Evolutionary conservation across 2,329 filamentous ascomycete genomes (phyloP), one percentile per base, ranked within the genome.

Genomic region (Ascochyta fabae): DNA sequence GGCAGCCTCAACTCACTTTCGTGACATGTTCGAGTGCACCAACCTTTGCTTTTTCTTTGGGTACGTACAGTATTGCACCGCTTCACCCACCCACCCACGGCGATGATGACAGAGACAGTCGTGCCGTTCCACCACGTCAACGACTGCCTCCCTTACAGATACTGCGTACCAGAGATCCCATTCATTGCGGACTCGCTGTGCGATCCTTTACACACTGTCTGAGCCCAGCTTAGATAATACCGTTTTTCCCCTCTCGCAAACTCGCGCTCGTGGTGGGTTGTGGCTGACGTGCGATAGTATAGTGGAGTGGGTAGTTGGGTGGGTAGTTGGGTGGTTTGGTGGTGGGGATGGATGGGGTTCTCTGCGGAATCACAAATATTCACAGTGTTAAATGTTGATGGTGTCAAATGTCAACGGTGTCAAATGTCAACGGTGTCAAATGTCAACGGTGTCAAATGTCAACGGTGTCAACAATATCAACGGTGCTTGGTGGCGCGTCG

Each of bases 101-200:
- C 41, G 10, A 42, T 58, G 55, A 58, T 54, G 55, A 54, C 55
- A 19, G 50, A 50, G 50, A 33, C 44, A 45, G 48, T 43, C 27
- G 43, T n/a, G 53, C 19, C 19, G 19, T 19, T 19, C 19, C 19
- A 19, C 3, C 19, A 19, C 2, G 19, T 19, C 19, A 2, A 43
- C 43, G 43, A 23, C 47, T 51, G 43, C 19, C 44, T 57, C 48
- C 33, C 45, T 49, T 50, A 47, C 63, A 60, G 63, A 66, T 66
- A 66, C 63, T 66, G 54, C 56, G 61, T 57, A 62, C 35, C 47
- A 65, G 59, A 64, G 59, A 66, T 60, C 63, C 47, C 39, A 19
- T 19, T 3, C 19, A 3, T 13, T 36, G 56, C 47, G 56, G 55
- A 49, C 50, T 58, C 50, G 35, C 16, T 58, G 55, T 58, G 55